Evolutionary conservation across 371 early-diverging fungal species (phyloP), one percentile per base, ranked within the genome.

Genomic region (Mortierella sp.): DNA sequence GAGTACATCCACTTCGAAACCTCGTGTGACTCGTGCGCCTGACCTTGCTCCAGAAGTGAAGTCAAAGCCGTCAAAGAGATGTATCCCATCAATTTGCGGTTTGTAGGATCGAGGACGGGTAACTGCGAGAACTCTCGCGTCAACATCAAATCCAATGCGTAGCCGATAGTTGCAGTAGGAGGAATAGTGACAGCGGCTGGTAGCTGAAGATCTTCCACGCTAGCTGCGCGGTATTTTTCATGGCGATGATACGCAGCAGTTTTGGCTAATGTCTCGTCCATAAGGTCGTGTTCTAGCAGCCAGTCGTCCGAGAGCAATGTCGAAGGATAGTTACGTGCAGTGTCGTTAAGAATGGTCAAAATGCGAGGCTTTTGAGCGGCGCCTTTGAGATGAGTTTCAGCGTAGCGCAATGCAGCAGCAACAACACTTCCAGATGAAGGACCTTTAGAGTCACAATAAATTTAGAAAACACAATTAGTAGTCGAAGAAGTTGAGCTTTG

Each of bases 111-210:
- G 40, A 94, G 87, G 11, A 96, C 96, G 0, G 96, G 97, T 51
- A 96, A 80, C 75, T 96, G 97, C 24, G 96, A 96, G 79, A 93
- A 96, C 66, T 95, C 95, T 30, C 93, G 85, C 39, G 92, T 92
- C 62, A 91, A 51, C 97, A 96, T 96, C 60, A 94, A 66, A 66
- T 92, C 92, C 59, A 94, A 59, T 4, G 97, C 96, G 49, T 88
- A 84, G 1, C 88, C 86, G 9, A 93, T 85, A 5, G 90, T 70
- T 20, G 89, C 83, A 11, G 81, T 84, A 28, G 90, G 90, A 12
- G 88, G 73, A 18, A 96, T 88, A 9, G 94, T 90, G 3, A 96
- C 90, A 3, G 96, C 95, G 0, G 93, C 93, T 14, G 94, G 93
- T 14, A 96, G 76, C 72, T 96, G 96, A 61, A 96, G 84, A 75